A percentile compares a stretch with the other conserved stretches of the same genome.
Conservation (phyloP, 2,329 filamentous ascomycete species). For the Cyanodermella asteris region DNA sequence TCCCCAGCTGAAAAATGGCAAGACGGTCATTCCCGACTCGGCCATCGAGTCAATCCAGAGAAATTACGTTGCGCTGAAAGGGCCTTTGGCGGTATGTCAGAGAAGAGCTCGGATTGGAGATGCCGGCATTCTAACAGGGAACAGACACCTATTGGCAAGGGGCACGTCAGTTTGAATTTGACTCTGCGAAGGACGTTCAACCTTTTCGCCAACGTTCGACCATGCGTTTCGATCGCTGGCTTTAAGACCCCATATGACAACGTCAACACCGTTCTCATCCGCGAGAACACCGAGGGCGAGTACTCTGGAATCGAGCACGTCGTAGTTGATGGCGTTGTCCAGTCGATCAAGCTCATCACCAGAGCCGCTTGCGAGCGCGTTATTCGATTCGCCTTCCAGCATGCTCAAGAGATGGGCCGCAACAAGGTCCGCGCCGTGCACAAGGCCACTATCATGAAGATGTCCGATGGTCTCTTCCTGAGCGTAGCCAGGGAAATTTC, state of each 20-base stretch:
- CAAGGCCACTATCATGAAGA: constrained; percentile 99
- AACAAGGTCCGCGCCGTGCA: constrained; percentile 95
- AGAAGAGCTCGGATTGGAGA: not conserved
- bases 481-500: constrained; percentile 63
- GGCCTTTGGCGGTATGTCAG: constrained; percentile 63
- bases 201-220: constrained; percentile 97
- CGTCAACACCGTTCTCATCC: constrained; percentile 91
- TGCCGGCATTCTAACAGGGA: constrained; percentile 10
- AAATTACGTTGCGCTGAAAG: constrained; percentile 97
- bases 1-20: constrained; percentile 79
- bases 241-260: constrained; percentile 98
- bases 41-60: constrained; percentile 82
- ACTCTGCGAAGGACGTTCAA: constrained; percentile 98
- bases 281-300: constrained; percentile 99
- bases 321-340: constrained; percentile 90
- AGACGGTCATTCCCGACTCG: constrained; percentile 79
- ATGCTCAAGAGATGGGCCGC: constrained; percentile 79
- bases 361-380: constrained; percentile 86
- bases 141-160: constrained; percentile 88
- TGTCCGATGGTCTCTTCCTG: constrained; percentile 96
- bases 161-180: constrained; percentile 95
- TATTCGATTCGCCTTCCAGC: constrained; percentile 93
- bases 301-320: constrained; percentile 99
- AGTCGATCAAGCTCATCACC: constrained; percentile 99
- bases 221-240: constrained; percentile 87